Evolutionary conservation across 1,284 basidiomycete genomes (phyloP), one percentile per base, ranked within the genome.

Genomic region (Ustilago curta): DNA sequence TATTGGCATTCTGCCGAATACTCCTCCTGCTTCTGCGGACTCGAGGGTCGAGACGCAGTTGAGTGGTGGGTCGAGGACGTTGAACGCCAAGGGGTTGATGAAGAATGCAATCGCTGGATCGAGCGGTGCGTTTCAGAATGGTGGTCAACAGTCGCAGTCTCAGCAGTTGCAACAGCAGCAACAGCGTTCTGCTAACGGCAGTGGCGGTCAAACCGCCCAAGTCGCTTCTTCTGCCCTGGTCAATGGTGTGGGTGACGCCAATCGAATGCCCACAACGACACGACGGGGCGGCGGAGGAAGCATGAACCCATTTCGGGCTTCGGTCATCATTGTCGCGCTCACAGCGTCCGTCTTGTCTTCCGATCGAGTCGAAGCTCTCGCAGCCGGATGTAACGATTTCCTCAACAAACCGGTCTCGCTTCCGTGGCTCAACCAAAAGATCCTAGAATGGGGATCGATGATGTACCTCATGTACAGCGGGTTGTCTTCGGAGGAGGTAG

Each of bases 331-430:
- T 78, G 96, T 99, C 70, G 97, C 97, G 14, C 88, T 99, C 43
- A 99, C 97, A 0, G 97, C 97, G 2, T 97, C 95, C 2, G 21
- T 95, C 91, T 25, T 96, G 37, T 92, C 94, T 84, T 91, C 90
- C 63, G 97, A 99, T 88, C 91, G 97, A 87, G 94, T 97, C 39
- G 92, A 92, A 23, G 97, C 97, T 18, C 89, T 99, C 9, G 95
- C 93, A 0, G 97, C 97, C 0, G 97, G 97, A 3, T 99, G 97
- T 87, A 99, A 99, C 81, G 97, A 99, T 85, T 99, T 98, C 86
- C 86, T 99, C 61, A 99, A 95, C 51, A 99, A 99, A 83, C 97
- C 97, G 0, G 96, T 99, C 31, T 94, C 93, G 11, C 87, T 97
- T 21, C 89, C 92, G 52, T 99, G 97, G 97, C 88, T 99, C 56